phyloP scores from a whole-genome alignment of 208 protist genomes.

The Acanthamoeba healyi region DNA sequence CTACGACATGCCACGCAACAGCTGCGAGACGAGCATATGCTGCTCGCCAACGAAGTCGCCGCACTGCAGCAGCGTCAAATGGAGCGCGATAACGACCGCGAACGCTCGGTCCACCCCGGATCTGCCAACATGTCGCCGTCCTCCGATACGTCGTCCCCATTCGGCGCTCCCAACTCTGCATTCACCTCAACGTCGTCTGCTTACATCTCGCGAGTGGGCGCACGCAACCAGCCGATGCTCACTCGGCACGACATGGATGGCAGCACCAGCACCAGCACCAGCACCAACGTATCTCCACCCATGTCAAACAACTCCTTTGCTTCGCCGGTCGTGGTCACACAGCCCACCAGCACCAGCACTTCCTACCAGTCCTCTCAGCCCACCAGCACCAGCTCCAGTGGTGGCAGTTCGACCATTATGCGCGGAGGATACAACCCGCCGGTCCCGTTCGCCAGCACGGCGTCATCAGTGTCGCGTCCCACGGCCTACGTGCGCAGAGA shows the following conservation, averaged over 20 bases:
- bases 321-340: background rate
- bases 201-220: background rate
- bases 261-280: too few species aligned
- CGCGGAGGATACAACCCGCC: background rate
- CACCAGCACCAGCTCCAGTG: background rate
- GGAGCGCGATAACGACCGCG: background rate
- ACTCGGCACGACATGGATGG: background rate
- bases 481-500: background rate
- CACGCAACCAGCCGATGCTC: background rate
- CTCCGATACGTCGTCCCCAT: conserved; percentile 9
- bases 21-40: conserved; percentile 36
- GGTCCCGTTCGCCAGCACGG: too few species aligned
- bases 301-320: background rate
- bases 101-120: background rate
- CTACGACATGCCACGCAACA: conserved; percentile 27
- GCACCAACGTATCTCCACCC: background rate
- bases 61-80: conserved; percentile 13
- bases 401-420: background rate
- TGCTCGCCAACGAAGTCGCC: conserved; percentile 44
- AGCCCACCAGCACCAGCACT: background rate
- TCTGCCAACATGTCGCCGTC: conserved; percentile 16
- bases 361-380: too few species aligned
- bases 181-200: background rate
- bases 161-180: background rate
- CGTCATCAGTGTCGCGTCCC: background rate